phyloP scores from a whole-genome alignment of 306 rosid genomes.

The Malus fusca region DNA sequence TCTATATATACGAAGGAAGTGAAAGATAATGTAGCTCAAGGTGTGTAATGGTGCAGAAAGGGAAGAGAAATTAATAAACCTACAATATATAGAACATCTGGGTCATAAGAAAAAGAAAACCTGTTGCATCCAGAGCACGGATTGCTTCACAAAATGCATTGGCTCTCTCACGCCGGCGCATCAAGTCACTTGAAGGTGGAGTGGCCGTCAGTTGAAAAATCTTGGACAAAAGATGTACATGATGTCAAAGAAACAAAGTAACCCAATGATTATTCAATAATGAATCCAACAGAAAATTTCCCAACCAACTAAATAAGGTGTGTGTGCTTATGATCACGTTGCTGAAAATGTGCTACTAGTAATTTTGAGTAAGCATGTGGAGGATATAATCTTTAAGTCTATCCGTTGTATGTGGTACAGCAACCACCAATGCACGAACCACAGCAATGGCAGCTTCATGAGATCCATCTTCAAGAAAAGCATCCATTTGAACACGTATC shows the following conservation, averaged over 20 bases:
- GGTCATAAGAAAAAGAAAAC: slow-evolving; percentile 20
- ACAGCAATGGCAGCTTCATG: slow-evolving; percentile 93
- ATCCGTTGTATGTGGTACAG: slow-evolving; percentile 89
- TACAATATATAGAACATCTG: background rate
- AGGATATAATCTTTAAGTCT: slow-evolving; percentile 97
- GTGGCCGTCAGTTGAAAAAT: slow-evolving; percentile 67
- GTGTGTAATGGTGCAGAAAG: background rate
- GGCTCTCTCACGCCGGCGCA: slow-evolving; percentile 62
- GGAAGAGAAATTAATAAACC: background rate
- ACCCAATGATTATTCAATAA: background rate
- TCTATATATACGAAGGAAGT: background rate
- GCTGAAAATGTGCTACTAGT: background rate
- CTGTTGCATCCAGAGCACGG: slow-evolving; percentile 96
- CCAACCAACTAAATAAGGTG: slow-evolving; percentile 8
- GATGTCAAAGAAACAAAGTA: slow-evolving; percentile 57
- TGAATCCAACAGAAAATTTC: background rate
- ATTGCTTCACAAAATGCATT: slow-evolving; percentile 94
- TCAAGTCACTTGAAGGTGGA: slow-evolving; percentile 47
- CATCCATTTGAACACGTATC: slow-evolving; percentile 98
- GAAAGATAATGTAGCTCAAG: background rate
- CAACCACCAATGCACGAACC: slow-evolving; percentile 81
- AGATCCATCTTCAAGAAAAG: slow-evolving; percentile 97
- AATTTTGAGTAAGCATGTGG: slow-evolving; percentile 5
- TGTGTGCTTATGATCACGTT: background rate
- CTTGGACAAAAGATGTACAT: slow-evolving; percentile 90